These are phyloP conservation scores for Diaporthe sp. DNA, from an alignment of 2,329 filamentous ascomycete species.

Conservation along the genomic window DNA sequence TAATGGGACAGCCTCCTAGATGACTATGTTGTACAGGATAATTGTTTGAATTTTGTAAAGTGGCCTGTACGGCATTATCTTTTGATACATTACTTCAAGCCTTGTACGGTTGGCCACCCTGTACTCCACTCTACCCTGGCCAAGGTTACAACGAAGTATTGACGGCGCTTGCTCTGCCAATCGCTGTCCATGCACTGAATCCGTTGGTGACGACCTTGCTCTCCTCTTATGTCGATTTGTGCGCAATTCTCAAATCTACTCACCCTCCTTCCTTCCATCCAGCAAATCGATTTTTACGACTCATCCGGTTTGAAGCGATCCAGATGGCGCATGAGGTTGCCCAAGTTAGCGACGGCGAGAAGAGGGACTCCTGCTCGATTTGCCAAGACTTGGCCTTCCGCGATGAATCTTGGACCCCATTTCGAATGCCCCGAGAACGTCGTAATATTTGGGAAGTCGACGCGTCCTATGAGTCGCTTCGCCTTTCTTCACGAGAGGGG, in stretches of 20 bases:
- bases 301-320: background rate
- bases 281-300: background rate
- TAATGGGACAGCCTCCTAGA: too few species aligned
- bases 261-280: background rate
- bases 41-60: too few species aligned
- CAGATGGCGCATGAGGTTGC: background rate
- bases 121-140: background rate
- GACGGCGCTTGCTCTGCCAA: background rate
- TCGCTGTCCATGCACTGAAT: background rate
- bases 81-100: background rate
- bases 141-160: background rate
- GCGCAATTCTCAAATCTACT: background rate
- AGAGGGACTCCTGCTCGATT: background rate
- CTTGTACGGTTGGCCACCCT: background rate
- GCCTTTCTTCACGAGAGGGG: background rate
- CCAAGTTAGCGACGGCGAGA: background rate
- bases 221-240: background rate
- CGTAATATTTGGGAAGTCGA: background rate
- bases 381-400: slow-evolving; percentile 11
- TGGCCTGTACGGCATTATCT: too few species aligned
- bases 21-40: too few species aligned
- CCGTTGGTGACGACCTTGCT: background rate
- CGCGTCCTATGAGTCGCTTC: background rate
- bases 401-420: background rate
- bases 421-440: background rate